Evolutionary conservation across 2,329 filamentous ascomycete genomes (phyloP), one percentile per base, ranked within the genome.

Genomic region (Fonsecaea nubica): DNA sequence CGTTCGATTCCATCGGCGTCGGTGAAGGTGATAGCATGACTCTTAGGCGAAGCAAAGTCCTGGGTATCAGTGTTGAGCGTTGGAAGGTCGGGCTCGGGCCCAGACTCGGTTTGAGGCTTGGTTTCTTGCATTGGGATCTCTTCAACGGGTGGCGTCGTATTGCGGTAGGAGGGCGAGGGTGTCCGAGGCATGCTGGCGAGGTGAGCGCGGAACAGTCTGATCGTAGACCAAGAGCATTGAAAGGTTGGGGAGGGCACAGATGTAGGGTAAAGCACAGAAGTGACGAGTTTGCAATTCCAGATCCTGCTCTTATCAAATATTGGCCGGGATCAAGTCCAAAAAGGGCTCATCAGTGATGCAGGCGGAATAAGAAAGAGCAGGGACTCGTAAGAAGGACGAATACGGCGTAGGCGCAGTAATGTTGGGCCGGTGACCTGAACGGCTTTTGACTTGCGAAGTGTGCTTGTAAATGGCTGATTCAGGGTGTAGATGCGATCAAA

Each of bases 41-140:
- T 62, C 52, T 66, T 66, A 5, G 64, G 64, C 7, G 57, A 21
- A 13, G 68, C 68, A 52, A 69, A 69, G 60, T 69, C 68, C 65
- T 69, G 66, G 55, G 65, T 58, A 4, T 67, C 64, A 40, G 35
- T 36, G 42, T 62, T 50, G 32, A 35, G 10, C 38, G 59, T 36
- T n/a, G 58, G 50, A 38, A 48, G 33, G 6, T 40, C 57, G 10
- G 54, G 21, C n/a, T 38, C 53, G 57, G 58, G 50, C 30, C 32
- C 53, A 57, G 58, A 57, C 21, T 65, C 62, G 48, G 10, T 25
- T 33, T 40, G 52, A 40, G 53, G 52, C 52, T 52, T 40, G 35
- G 58, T 61, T 61, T 61, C 58, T 21, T 5, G 38, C 58, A 61
- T 38, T 32, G 50, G 58, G 2, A 61, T 61, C 48, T 61, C 58